Conservation (phyloP, 768 basidiomycete genomes). For the Panaeolus cyanescens region DNA sequence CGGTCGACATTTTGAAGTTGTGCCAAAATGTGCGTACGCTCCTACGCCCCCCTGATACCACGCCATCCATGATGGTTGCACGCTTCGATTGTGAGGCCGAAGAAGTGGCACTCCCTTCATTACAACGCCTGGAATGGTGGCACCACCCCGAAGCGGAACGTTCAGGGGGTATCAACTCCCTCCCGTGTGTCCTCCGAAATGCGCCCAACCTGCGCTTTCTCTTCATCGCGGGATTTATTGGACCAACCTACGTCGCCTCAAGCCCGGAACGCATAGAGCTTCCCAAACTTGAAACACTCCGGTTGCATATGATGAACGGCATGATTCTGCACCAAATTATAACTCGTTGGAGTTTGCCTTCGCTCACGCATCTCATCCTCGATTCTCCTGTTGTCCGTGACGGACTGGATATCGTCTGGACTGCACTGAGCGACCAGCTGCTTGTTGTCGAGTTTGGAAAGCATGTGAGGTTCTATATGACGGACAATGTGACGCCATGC, state of each 20-base stretch:
- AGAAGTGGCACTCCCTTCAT: slow-evolving; percentile 44
- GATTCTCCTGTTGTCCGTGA: slow-evolving; percentile 45
- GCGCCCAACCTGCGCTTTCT: slow-evolving; percentile 63
- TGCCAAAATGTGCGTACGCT: slow-evolving; percentile 58
- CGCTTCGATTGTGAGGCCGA: slow-evolving; percentile 57
- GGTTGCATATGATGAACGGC: slow-evolving; percentile 49
- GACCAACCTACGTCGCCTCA: slow-evolving; percentile 24
- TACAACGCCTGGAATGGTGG: slow-evolving; percentile 74
- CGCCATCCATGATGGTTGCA: slow-evolving; percentile 19
- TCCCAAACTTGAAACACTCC: slow-evolving; percentile 52
- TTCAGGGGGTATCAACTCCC: slow-evolving; percentile 66
- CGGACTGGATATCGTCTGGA: slow-evolving; percentile 49
- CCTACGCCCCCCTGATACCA: slow-evolving; percentile 42
- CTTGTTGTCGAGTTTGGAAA: slow-evolving; percentile 58
- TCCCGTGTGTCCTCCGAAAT: slow-evolving; percentile 49
- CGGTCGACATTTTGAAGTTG: slow-evolving; percentile 47
- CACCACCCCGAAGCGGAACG: slow-evolving; percentile 57
- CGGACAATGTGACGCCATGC: slow-evolving; percentile 48
- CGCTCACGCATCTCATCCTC: slow-evolving; percentile 50
- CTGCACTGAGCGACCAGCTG: slow-evolving; percentile 49
- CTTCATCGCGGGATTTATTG: slow-evolving; percentile 50
- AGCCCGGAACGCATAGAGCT: slow-evolving; percentile 35
- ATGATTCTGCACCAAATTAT: slow-evolving; percentile 51
- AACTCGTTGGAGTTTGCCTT: slow-evolving; percentile 51
- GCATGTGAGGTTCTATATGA: slow-evolving; percentile 53